Conservation (phyloP, 352 stramenopile species). For the Aphanomyces stellatus region DNA sequence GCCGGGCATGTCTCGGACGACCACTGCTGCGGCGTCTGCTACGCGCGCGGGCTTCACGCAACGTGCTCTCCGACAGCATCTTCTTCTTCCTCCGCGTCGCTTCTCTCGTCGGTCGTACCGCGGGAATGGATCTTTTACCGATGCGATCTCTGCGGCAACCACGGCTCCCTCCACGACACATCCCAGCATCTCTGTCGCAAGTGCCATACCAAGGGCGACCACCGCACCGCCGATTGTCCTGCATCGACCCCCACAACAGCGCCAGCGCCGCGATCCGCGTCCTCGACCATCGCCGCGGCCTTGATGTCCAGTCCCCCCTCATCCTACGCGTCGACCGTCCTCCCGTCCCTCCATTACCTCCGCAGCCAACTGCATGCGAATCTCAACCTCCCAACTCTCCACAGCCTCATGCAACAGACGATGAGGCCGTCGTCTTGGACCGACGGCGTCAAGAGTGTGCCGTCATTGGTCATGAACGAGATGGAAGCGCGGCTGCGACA, state of each 20-base stretch:
- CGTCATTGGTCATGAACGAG: conserved; percentile 34
- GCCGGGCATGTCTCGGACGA: not conserved
- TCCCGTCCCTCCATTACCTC: conserved; percentile 18
- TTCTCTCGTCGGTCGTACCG: too few species aligned
- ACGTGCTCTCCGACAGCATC: not conserved
- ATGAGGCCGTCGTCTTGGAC: conserved; percentile 40
- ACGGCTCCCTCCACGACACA: conserved; percentile 39
- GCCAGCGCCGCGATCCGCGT: too few species aligned
- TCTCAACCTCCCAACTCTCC: conserved; percentile 42
- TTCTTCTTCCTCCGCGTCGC: too few species aligned
- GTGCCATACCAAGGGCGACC: conserved; percentile 45
- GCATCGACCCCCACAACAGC: conserved; percentile 24
- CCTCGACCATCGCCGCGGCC: too few species aligned
- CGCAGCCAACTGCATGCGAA: conserved; percentile 66
- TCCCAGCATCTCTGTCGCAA: conserved; percentile 56
- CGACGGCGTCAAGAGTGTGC: conserved; percentile 62
- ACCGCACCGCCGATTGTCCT: conserved; percentile 58
- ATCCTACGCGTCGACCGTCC: not conserved
- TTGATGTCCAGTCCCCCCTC: conserved; percentile 15
- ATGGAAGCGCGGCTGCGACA: conserved; percentile 59
- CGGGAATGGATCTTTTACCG: conserved; percentile 25
- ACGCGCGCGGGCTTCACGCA: conserved; percentile 5
- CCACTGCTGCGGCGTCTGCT: conserved; percentile 6
- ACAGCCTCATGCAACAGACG: conserved; percentile 47
- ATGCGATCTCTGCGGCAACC: conserved; percentile 49